Base-by-base conservation (phyloP, 73 alveolate species). In the Paramecium tetraurelia region DNA sequence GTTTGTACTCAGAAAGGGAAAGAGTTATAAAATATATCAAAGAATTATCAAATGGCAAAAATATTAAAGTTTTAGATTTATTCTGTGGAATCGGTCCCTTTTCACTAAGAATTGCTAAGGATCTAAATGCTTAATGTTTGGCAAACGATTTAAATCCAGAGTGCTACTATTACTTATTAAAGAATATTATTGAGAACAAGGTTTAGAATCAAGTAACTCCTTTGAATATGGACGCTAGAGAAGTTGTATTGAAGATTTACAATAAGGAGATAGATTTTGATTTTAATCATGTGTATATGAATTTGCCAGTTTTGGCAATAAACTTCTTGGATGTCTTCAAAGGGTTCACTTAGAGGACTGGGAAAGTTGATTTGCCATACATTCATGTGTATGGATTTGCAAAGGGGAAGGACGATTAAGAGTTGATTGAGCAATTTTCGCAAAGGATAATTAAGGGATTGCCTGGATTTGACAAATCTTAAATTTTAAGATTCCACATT, bases 41-140 rank as follows among this genome's bases (percentile, higher is more conserved):
- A 88, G 33, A 80, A 80, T 80, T 44, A 80, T 7, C 90, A 40
- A 48, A 76, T 70, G 36, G 27, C 1, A 6, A 38, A 10, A 43
- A 53, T 18, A 53, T 53, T 5, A 16, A 43, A 38, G 50, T 98
- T 46, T 94, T 99, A 84, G 99, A 99, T 94, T 95, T 98, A 83
- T 97, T 97, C 86, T 98, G 99, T 59, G 99, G 99, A n/a, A 98
- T 98, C 2, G 99, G 99, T 14, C 99, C 99, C 27, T 92, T 99
- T 33, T 96, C 99, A 1, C 92, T 97, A 35, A 93, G 98, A 59
- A 98, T 98, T 1, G 98, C 99, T 48, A 97, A 96, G 87, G 93
- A 92, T 76, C 93, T 95, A 89, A 98, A 98, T 8, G 94, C 96
- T 10, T 89, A 93, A 57, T 99, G 98, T 35, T 92, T 96, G 53